Percentiles rank a stretch among this genome's conserved stretches.
phyloP scores from a whole-genome alignment of 192 early-diverging fungal genomes.

The Mortierella antarctica region DNA sequence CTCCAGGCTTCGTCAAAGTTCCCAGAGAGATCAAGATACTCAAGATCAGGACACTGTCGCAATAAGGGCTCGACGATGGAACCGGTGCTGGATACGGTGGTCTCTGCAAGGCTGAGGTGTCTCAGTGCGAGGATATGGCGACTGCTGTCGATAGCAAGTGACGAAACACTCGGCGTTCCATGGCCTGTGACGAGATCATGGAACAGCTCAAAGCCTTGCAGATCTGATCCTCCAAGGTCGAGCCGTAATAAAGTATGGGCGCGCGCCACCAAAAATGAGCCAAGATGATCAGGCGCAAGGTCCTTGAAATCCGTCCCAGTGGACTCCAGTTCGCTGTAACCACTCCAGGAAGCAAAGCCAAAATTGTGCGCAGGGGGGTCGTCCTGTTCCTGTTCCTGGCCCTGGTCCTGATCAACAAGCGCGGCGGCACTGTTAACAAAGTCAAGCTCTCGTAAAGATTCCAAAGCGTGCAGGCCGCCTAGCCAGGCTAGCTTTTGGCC shows the following conservation, averaged over 20 bases:
- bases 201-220: conserved; percentile 9
- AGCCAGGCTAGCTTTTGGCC: conserved; percentile 7
- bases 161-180: not conserved
- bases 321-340: too few species aligned
- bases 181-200: too few species aligned
- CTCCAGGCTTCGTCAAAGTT: conserved; percentile 16
- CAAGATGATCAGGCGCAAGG: not conserved
- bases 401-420: not conserved
- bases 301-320: too few species aligned
- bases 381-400: not conserved
- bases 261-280: conserved; percentile 5
- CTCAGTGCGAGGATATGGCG: not conserved
- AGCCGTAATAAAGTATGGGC: not conserved
- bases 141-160: not conserved
- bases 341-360: too few species aligned
- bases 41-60: conserved; percentile 5
- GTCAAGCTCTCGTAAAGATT: not conserved
- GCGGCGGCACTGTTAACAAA: not conserved
- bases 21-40: not conserved
- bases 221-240: not conserved
- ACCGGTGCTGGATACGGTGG: not conserved
- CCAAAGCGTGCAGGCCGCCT: not conserved
- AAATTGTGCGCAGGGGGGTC: not conserved
- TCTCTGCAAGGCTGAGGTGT: conserved; percentile 3
- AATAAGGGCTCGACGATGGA: conserved; percentile 2